A percentile compares a stretch with the other conserved stretches of the same genome.
phyloP scores from a whole-genome alignment of 371 early-diverging fungal genomes.

The Mortierella sp. region DNA sequence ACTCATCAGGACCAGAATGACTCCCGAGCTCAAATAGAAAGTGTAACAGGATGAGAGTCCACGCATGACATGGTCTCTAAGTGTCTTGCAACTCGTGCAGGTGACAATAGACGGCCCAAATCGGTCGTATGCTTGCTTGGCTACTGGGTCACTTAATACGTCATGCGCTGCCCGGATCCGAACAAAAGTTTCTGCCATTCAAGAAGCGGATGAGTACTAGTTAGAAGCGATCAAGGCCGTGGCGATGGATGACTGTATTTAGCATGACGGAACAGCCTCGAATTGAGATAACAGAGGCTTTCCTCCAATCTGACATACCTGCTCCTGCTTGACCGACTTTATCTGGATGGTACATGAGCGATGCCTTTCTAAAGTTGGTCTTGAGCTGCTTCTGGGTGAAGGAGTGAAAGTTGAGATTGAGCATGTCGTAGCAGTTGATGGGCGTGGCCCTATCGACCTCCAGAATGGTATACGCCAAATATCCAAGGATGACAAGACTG shows the following conservation, averaged over 20 bases:
- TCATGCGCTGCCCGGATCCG: slow-evolving; percentile 71
- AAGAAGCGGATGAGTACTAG: background rate
- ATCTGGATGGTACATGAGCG: slow-evolving; percentile 74
- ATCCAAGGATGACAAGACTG: slow-evolving; percentile 57
- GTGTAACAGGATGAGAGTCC: slow-evolving; percentile 45
- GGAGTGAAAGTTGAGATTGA: slow-evolving; percentile 48
- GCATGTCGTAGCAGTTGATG: slow-evolving; percentile 58
- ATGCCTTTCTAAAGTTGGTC: slow-evolving; percentile 65
- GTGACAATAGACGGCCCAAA: slow-evolving; percentile 56
- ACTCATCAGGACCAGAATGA: slow-evolving; percentile 59
- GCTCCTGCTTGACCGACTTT: slow-evolving; percentile 58
- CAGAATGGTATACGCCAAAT: slow-evolving; percentile 63
- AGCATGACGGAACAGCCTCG: background rate
- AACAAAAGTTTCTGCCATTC: slow-evolving; percentile 57
- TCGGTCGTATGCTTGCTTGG: slow-evolving; percentile 69
- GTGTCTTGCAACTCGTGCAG: slow-evolving; percentile 61
- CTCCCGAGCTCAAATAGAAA: slow-evolving; percentile 62
- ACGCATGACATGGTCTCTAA: slow-evolving; percentile 55
- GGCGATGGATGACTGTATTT: too few relatives aligned
- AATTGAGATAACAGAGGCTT: background rate
- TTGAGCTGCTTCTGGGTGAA: slow-evolving; percentile 62
- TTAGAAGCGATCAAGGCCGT: background rate
- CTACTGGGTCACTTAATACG: slow-evolving; percentile 66
- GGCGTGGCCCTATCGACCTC: slow-evolving; percentile 59
- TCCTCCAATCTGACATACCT: slow-evolving; percentile 25